Evolutionary conservation across 2,329 filamentous ascomycete species (phyloP).

Genomic region (Clarireedia paspali): DNA sequence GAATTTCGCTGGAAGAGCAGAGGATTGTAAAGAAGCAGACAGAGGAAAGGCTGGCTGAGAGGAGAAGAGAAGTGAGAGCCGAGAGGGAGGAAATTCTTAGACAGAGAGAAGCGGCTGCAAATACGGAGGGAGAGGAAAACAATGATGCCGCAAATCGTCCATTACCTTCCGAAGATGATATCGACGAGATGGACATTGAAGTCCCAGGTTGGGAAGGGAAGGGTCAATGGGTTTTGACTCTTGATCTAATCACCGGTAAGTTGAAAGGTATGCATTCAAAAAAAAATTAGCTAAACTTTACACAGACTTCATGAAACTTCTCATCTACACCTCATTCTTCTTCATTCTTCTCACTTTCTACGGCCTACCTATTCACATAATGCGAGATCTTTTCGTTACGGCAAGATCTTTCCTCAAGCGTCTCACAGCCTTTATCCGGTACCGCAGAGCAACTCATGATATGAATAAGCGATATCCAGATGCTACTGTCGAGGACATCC

Average conservation of each 20-base stretch:
- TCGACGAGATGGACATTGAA: slow-evolving; percentile 91
- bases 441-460: slow-evolving; percentile 83
- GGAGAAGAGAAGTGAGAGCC: slow-evolving; percentile 59
- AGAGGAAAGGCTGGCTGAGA: slow-evolving; percentile 56
- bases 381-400: slow-evolving; percentile 91
- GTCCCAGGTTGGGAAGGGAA: slow-evolving; percentile 96
- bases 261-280: neutral
- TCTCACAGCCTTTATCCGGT: slow-evolving; percentile 80
- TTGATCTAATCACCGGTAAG: slow-evolving; percentile 76
- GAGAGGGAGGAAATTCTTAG: slow-evolving; percentile 43
- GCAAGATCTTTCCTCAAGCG: slow-evolving; percentile 85
- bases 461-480: slow-evolving; percentile 91
- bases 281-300: slow-evolving; percentile 8
- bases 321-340: slow-evolving; percentile 88
- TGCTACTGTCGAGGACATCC: slow-evolving; percentile 78
- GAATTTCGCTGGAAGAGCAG: slow-evolving; percentile 70
- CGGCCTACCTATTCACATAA: slow-evolving; percentile 91
- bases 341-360: slow-evolving; percentile 89
- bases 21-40: slow-evolving; percentile 70
- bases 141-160: slow-evolving; percentile 31
- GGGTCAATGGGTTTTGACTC: slow-evolving; percentile 81
- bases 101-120: slow-evolving; percentile 31
- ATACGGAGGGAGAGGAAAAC: slow-evolving; percentile 25
- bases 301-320: slow-evolving; percentile 82
- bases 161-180: slow-evolving; percentile 60